phyloP scores from a whole-genome alignment of 2,329 filamentous ascomycete species.

The Pseudophaeomoniella oleicola region DNA sequence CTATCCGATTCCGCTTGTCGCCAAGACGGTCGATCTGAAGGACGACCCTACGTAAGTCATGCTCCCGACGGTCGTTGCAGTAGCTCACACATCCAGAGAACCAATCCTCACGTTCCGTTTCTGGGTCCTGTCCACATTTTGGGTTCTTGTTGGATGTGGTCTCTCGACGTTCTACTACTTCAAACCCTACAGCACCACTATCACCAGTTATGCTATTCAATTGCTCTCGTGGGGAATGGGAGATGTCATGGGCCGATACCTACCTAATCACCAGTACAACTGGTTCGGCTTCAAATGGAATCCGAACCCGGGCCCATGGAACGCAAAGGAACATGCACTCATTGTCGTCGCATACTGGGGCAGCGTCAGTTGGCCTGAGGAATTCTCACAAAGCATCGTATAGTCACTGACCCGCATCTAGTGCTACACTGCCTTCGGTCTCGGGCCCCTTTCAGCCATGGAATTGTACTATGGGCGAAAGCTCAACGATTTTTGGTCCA shows the following conservation, averaged over 20 bases:
- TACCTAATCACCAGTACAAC: slow-evolving; percentile 16
- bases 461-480: slow-evolving; percentile 30
- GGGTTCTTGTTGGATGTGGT: background rate
- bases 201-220: slow-evolving; percentile 30
- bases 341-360: slow-evolving; percentile 7
- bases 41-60: slow-evolving; percentile 15
- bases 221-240: slow-evolving; percentile 30
- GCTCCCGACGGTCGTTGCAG: background rate
- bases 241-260: slow-evolving; percentile 20
- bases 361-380: no score
- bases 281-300: slow-evolving; percentile 18
- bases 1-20: slow-evolving; percentile 18
- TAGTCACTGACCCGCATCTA: no score
- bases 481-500: slow-evolving; percentile 22
- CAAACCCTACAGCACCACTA: slow-evolving; percentile 30
- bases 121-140: background rate
- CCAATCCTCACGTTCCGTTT: background rate
- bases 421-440: slow-evolving; percentile 20
- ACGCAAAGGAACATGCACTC: slow-evolving; percentile 20
- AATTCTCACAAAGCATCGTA: no score
- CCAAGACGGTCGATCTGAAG: slow-evolving; percentile 18
- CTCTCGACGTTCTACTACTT: slow-evolving; percentile 32
- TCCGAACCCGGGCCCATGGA: slow-evolving; percentile 24
- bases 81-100: background rate
- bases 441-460: slow-evolving; percentile 30